Evolutionary conservation across 331 rosid genomes (phyloP), one percentile per base, ranked within the genome.

Genomic region (Acacia pycnantha): DNA sequence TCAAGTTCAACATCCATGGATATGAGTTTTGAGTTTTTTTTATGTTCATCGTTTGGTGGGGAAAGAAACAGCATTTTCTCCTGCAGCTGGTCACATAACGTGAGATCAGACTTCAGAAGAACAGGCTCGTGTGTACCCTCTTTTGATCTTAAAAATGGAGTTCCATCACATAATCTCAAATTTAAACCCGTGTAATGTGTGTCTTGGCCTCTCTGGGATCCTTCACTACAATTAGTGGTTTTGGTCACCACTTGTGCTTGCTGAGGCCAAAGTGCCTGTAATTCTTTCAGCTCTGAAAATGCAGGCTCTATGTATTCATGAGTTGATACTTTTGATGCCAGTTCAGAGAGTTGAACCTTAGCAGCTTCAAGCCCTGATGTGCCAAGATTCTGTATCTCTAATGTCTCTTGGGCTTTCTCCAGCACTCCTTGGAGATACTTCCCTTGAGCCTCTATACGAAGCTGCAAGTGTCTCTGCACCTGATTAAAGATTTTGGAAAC

Each of bases 391-490:
- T 90, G 97, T 65, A 77, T 82, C 79, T 91, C 95, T 1, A 94
- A 84, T 33, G 98, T 88, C 53, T 92, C 95, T 54, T 91, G 97
- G 26, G 98, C 97, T 70, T 91, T 94, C 66, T 92, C 97, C 76
- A 94, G 74, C 77, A 94, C 98, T 65, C 91, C 73, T 70, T 94
- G 94, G 11, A 94, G 88, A 85, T 94, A 94, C 76, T 92, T 94
- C 9, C 97, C 98, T 82, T 92, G 98, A 73, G 97, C 97, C 84
- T 94, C 98, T 78, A 92, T 91, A 9, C 97, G 88, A 12, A 92
- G 89, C 78, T 94, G 98, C 44, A 94, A 90, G 91, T 92, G 97
- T 78, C 95, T 69, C 81, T 94, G 98, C 69, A 94, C 97, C 98
- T 94, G 86, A 72, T 87, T 86, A 50, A 84, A 76, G 40, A 77